A percentile compares a stretch with the other conserved stretches of the same genome.
Evolutionary conservation across 495 filamentous ascomycete genomes (phyloP).

Genomic region (Tuber aestivum): DNA sequence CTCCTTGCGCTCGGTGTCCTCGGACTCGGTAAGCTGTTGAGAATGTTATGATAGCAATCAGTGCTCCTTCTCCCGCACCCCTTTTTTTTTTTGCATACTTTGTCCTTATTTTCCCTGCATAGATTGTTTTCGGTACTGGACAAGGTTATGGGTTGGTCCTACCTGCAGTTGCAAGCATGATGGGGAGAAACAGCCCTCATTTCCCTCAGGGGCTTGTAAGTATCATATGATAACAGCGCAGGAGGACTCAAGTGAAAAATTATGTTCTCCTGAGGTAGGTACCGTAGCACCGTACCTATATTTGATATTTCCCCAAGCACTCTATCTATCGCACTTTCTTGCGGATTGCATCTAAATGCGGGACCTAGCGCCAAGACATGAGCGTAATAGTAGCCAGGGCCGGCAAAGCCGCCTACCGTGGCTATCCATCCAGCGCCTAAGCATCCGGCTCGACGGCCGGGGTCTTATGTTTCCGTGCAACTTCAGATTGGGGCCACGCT

Average conservation of each 20-base stretch:
- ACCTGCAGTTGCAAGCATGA: not conserved
- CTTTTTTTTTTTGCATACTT: not conserved
- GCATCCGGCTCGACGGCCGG: not conserved
- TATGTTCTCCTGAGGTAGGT: not conserved
- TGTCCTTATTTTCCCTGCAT: not conserved
- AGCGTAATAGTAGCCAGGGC: not conserved
- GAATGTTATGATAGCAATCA: not conserved
- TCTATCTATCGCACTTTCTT: not conserved
- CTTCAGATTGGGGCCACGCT: not conserved
- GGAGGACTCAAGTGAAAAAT: not conserved
- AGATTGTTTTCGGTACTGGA: not conserved
- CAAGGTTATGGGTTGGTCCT: not conserved
- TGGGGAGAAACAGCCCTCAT: not conserved
- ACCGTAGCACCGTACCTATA: not conserved
- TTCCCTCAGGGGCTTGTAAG: not conserved
- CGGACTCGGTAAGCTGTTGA: not conserved
- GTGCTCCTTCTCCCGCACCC: not conserved
- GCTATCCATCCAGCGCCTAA: not conserved
- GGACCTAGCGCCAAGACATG: not conserved
- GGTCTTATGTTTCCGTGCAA: not conserved
- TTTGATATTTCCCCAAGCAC: not conserved
- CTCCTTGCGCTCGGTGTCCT: not conserved
- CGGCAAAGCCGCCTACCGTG: not conserved
- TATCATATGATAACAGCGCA: too few species aligned
- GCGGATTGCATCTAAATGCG: not conserved